Base-by-base conservation (phyloP, 192 early-diverging fungal genomes). In the Rhizoclosmatium globosum region DNA sequence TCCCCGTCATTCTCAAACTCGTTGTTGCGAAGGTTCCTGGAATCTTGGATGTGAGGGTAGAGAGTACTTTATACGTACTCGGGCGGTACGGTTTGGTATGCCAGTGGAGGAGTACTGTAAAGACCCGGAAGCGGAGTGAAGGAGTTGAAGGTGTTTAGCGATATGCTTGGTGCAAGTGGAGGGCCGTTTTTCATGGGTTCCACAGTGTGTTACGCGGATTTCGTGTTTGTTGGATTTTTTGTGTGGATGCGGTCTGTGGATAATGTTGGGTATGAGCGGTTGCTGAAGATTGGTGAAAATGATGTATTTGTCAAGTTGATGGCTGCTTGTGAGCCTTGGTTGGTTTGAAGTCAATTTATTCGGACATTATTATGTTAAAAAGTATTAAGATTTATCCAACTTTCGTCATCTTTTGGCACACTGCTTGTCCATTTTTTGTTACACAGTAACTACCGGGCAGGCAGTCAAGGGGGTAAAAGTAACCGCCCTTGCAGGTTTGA, bases 171-270 rank as follows among this genome's bases (percentile, higher is more conserved):
- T 59, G 70, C 38, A 38, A 58, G 39, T 59, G 70, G 57, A 9
- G 70, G 70, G 15, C 70, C 70, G 46, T 72, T 72, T 44, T 72
- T 72, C 15, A 59, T 59, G 50, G 70, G 70, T n/a, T 19, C 17
- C 4, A 48, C 17, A 7, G 19, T 39, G 13, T 58, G 31, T 38
- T 72, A 72, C 39, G 70, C 47, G 13, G 70, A 72, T 42, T 72
- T 72, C 39, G 13, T 56, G 4, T 58, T 72, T 13, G 57, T 72
- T 21, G 57, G 70, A 41, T 57, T 57, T 19, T 57, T 72, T 56
- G 70, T 72, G 47, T 58, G 70, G 70, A 48, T 72, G 4, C 3
- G 38, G 15, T 45, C 21, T 21, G 70, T 21, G 4, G 46, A 72
- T 72, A 41, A 69, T 13, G 64, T 15, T 65, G 64, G 38, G 15